A percentile compares a stretch with the other conserved stretches of the same genome.
phyloP scores from a whole-genome alignment of 805 yeast genomes.

The Lipomyces yamadae region DNA sequence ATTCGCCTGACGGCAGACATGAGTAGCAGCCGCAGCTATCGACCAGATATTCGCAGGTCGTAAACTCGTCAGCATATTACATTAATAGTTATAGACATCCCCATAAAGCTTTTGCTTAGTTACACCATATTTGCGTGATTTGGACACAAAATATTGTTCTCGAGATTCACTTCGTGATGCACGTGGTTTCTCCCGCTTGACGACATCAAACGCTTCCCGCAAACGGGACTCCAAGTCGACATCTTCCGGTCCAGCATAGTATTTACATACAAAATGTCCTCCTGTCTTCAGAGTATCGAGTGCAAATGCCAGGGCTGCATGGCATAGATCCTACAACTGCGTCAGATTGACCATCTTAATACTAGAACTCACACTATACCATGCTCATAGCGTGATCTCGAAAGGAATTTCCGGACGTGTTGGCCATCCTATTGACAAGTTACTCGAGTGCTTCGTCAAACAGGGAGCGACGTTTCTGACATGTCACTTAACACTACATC shows the following conservation, averaged over 20 bases:
- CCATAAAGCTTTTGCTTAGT: constrained; percentile 22
- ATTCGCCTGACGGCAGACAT: background rate
- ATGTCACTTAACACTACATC: constrained; percentile 79
- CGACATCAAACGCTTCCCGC: constrained; percentile 62
- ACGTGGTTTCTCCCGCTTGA: constrained; percentile 73
- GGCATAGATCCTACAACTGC: constrained; percentile 72
- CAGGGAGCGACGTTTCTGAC: constrained; percentile 68
- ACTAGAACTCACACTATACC: constrained; percentile 44
- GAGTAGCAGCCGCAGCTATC: background rate
- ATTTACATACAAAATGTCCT: constrained; percentile 82
- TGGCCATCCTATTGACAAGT: constrained; percentile 85
- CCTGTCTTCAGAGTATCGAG: constrained; percentile 68
- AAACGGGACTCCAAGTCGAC: constrained; percentile 62
- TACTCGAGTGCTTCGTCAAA: constrained; percentile 72
- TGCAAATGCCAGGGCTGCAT: constrained; percentile 82
- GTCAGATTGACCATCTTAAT: constrained; percentile 6
- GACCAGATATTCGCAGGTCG: background rate
- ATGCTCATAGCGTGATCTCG: constrained; percentile 84
- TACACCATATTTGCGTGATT: constrained; percentile 49
- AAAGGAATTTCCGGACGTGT: constrained; percentile 80
- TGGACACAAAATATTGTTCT: constrained; percentile 80
- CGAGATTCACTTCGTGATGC: constrained; percentile 80
- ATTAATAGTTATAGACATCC: constrained; percentile 12
- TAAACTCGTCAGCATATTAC: background rate
- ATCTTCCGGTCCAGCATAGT: constrained; percentile 84